Evolutionary conservation across 2,329 filamentous ascomycete genomes (phyloP), one percentile per base, ranked within the genome.

Genomic region (Metarhizium anisopliae): DNA sequence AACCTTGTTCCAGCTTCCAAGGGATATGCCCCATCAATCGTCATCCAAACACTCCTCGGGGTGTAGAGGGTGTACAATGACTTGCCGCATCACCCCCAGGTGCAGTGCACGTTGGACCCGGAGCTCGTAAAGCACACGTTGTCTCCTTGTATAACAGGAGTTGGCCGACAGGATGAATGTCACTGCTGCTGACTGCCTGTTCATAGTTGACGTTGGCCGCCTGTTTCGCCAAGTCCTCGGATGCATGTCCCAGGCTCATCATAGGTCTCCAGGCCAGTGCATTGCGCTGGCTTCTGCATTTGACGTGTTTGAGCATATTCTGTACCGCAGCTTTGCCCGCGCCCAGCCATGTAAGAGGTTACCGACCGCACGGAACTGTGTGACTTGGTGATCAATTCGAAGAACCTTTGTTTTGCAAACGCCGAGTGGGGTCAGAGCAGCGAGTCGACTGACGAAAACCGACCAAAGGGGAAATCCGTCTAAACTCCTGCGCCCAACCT

Each of bases 321-420:
- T 6, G 45, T 36, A 40, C 40, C 16, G 42, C 20, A 35, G n/a
- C 29, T 47, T 49, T 30, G 29, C 32, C 35, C 36, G 51, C 55
- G 35, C 47, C 29, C 47, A 11, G 7, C 10, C 3, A 35, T 54
- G 4, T 58, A 36, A 58, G 43, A 54, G 57, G 57, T 54, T 58
- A 56, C 57, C 57, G 50, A 58, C 57, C 32, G 25, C 42, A n/a
- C 52, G 57, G 54, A 50, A 56, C 54, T 53, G 42, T 53, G 42
- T 54, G 49, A 54, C 54, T 36, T 45, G 35, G 36, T 51, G 25
- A 42, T 49, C 50, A 45, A 30, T 47, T 35, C 30, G 54, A 20
- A 49, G 51, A 51, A 50, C 57, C 49, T 58, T 56, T 56, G 54
- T 43, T 18, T 52, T 53, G 54, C 51, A 47, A 40, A 20, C 8